Evolutionary conservation across 1,139 yeast species (phyloP).

Genomic region (Suhomyces panamericanus): DNA sequence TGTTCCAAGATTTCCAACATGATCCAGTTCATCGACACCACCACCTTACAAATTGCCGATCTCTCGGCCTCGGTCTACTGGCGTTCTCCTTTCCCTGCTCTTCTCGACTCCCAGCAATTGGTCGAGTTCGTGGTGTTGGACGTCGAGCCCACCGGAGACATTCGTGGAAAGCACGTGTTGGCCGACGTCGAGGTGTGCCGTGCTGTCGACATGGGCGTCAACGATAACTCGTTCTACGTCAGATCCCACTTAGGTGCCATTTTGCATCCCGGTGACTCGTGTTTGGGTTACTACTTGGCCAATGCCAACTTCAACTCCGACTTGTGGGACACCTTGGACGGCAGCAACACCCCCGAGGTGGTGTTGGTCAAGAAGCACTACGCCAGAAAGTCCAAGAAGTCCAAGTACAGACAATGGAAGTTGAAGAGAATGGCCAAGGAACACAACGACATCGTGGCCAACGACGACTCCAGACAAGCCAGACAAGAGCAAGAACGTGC

Average conservation of each 20-base stretch:
- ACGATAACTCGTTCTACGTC: constrained; percentile 76
- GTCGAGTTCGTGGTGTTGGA: constrained; percentile 91
- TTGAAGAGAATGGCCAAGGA: constrained; percentile 98
- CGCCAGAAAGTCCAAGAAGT: constrained; percentile 73
- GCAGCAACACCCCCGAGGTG: constrained; percentile 78
- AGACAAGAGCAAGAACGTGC: constrained; percentile 89
- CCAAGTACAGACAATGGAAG: constrained; percentile 88
- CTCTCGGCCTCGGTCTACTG: constrained; percentile 75
- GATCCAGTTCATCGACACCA: constrained; percentile 83
- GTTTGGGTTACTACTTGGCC: constrained; percentile 80
- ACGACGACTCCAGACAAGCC: constrained; percentile 74
- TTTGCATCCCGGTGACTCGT: constrained; percentile 94
- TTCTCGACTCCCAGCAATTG: constrained; percentile 74
- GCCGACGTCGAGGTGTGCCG: constrained; percentile 92
- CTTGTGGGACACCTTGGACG: constrained; percentile 72
- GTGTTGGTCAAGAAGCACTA: constrained; percentile 89
- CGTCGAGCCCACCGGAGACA: constrained; percentile 88
- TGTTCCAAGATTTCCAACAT: constrained; percentile 83
- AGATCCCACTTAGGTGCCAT: constrained; percentile 92
- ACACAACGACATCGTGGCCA: constrained; percentile 82
- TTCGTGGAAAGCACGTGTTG: constrained; percentile 76
- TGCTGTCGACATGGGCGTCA: constrained; percentile 79
- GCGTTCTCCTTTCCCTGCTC: constrained; percentile 80
- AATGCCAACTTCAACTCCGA: constrained; percentile 87
- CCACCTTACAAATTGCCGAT: constrained; percentile 79